phyloP scores from a whole-genome alignment of 352 stramenopile genomes.

The Globisporangium megalacanthum region DNA sequence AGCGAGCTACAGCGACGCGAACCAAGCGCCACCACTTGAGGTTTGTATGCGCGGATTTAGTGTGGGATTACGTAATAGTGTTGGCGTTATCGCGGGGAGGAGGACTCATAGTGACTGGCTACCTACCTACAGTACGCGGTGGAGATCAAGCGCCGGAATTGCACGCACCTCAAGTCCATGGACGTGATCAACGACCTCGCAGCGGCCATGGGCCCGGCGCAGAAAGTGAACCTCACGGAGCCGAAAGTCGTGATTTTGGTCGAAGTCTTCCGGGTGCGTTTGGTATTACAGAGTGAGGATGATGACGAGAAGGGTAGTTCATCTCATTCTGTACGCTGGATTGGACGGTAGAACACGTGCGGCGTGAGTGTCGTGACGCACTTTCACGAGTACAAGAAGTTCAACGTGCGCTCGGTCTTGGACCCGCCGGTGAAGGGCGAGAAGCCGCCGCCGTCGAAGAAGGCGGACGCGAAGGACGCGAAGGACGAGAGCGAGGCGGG shows the following conservation, averaged over 20 bases:
- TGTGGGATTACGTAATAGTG: too few relatives aligned
- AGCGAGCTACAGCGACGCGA: constrained; percentile 8
- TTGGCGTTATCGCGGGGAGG: too few relatives aligned
- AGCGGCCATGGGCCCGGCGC: constrained; percentile 41
- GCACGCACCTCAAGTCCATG: constrained; percentile 60
- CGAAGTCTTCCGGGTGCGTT: constrained; percentile 59
- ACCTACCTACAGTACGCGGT: constrained; percentile 31
- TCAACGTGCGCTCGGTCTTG: constrained; percentile 71
- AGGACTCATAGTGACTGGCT: too few relatives aligned
- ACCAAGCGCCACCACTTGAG: constrained; percentile 16
- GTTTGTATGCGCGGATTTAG: neutral
- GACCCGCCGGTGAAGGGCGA: constrained; percentile 39
- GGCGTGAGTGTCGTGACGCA: constrained; percentile 68
- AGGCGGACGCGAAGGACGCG: neutral
- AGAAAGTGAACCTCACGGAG: constrained; percentile 75
- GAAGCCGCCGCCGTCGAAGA: constrained; percentile 19
- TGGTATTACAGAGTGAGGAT: neutral
- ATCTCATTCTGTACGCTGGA: too few relatives aligned
- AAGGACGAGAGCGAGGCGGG: constrained; percentile 4
- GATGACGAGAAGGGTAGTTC: neutral
- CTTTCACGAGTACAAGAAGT: constrained; percentile 73
- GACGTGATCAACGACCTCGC: constrained; percentile 69
- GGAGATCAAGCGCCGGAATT: constrained; percentile 79
- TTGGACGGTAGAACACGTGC: constrained; percentile 38
- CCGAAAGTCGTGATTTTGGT: constrained; percentile 58